phyloP scores from a whole-genome alignment of 495 filamentous ascomycete species.

The Aspergillus nanangensis region DNA sequence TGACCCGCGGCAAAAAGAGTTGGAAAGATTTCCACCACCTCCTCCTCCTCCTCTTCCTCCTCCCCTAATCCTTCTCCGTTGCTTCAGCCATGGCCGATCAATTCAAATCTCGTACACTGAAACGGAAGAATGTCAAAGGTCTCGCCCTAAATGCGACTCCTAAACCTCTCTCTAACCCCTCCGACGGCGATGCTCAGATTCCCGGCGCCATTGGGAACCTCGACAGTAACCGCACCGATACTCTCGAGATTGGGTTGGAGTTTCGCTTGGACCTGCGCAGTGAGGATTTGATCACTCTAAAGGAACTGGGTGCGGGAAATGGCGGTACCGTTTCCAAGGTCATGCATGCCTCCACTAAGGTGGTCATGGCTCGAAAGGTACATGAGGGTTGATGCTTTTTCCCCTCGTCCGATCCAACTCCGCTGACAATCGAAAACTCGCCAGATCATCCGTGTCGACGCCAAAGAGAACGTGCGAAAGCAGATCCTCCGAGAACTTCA shows the following conservation, averaged over 20 bases:
- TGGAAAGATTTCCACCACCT: not conserved
- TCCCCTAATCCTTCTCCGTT: slow-evolving; percentile 3
- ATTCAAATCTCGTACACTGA: slow-evolving; percentile 87
- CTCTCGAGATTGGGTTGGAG: slow-evolving; percentile 93
- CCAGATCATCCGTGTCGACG: slow-evolving; percentile 96
- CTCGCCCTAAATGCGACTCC: slow-evolving; percentile 73
- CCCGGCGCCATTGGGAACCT: slow-evolving; percentile 56
- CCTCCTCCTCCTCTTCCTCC: slow-evolving; percentile 3
- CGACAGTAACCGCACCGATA: slow-evolving; percentile 63
- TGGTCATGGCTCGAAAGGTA: slow-evolving; percentile 97
- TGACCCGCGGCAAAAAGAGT: too few species aligned
- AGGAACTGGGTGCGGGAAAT: slow-evolving; percentile 94
- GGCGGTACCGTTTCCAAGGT: slow-evolving; percentile 98
- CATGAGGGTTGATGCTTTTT: slow-evolving; percentile 10
- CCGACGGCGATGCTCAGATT: slow-evolving; percentile 55
- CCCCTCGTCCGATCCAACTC: not conserved
- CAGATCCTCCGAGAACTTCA: slow-evolving; percentile 94
- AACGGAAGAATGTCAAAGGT: slow-evolving; percentile 98
- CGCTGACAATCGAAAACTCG: not conserved
- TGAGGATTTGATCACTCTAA: slow-evolving; percentile 87
- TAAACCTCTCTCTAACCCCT: slow-evolving; percentile 50
- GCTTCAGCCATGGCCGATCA: slow-evolving; percentile 65
- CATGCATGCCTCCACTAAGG: slow-evolving; percentile 88
- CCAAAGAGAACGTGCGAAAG: slow-evolving; percentile 92
- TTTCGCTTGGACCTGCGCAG: slow-evolving; percentile 88